Evolutionary conservation across 2,329 filamentous ascomycete genomes (phyloP), one percentile per base, ranked within the genome.

Genomic region (Zopfia rhizophila): DNA sequence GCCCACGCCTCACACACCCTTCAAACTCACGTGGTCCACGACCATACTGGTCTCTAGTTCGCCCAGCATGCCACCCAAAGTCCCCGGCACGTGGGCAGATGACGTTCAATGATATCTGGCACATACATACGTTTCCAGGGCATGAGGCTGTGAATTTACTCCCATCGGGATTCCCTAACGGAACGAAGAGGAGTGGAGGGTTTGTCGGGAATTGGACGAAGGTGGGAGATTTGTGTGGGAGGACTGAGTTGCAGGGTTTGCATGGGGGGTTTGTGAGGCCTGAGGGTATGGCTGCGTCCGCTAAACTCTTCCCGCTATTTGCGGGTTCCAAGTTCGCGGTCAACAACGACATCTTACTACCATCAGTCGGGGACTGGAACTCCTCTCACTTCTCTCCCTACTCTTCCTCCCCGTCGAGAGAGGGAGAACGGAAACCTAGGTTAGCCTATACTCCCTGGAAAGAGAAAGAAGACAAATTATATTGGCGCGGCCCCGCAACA

Each of bases 311-410:
- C 44, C 78, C 79, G 2, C 51, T 81, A 1, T 81, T 82, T 27
- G 73, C 76, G 1, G 75, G 73, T 8, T 75, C 72, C 7, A 81
- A 81, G 50, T 60, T 81, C 1, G 58, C 69, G 0, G 66, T 76
- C 49, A 79, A 78, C 60, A 81, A 79, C 45, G 79, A 81, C 43
- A 79, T 81, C 31, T 63, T 81, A 4, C 59, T 81, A 1, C 79
- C 79, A 0, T 66, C 74, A 0, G 68, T 75, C 4, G 66, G 72
- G 19, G 67, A 70, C 3, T 70, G 69, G 42, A 80, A 77, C 47
- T 65, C 60, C 1, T 70, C 70, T 4, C 65, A 75, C 17, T 8
- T 23, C 18, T 36, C 23, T 11, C 3, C 3, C 13, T 10, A 22
- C 18, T 14, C 21, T 18, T 16, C 22, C 12, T 27, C n/a, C 8